Base-by-base conservation (phyloP, 345 rosid species). In the Rhizophora apiculata region DNA sequence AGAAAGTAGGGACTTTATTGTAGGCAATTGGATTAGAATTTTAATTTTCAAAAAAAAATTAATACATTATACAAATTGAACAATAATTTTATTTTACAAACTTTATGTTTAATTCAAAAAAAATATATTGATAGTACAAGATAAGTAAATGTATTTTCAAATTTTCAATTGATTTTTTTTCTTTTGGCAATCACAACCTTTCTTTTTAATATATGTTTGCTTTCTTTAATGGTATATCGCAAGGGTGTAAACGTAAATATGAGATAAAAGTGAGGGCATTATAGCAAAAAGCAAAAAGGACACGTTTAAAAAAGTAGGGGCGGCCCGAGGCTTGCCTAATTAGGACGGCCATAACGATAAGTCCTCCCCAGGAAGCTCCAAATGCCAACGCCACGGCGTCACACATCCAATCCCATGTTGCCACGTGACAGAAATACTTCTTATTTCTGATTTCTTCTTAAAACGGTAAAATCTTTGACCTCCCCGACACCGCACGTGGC, bases 401-500 rank as follows among this genome's bases (percentile, higher is more conserved):
- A 51, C 2, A 0, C 0, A 6, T 0, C 79, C 74, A 81, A 62
- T 74, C 1, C 52, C 0, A 29, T 32, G 1, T 0, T 0, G 67
- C 58, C 84, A 77, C 43, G 69, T 74, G 52, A 64, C 29, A n/a
- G 6, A 0, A 7, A n/a, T 0, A 37, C 0, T 6, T 56, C 13
- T 31, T 39, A 5, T 26, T 1, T 21, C 10, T 27, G 30, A 15
- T 31, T 63, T 48, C 37, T 46, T 2, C 7, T 63, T 43, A 4
- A 19, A 20, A 24, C 37, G 8, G 43, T 30, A 8, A 6, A 52
- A 34, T 62, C 68, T 48, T 75, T 75, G 77, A 79, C 79, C 74
- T 65, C 31, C 64, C 68, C 60, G 71, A 67, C 79, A 74, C 36
- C 74, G 67, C 74, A 77, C 81, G 79, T 77, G 79, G 76, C 71